These are phyloP conservation scores for Narthecium ossifragum DNA, from an alignment of 106 monocot genomes.

Conservation along the genomic window DNA sequence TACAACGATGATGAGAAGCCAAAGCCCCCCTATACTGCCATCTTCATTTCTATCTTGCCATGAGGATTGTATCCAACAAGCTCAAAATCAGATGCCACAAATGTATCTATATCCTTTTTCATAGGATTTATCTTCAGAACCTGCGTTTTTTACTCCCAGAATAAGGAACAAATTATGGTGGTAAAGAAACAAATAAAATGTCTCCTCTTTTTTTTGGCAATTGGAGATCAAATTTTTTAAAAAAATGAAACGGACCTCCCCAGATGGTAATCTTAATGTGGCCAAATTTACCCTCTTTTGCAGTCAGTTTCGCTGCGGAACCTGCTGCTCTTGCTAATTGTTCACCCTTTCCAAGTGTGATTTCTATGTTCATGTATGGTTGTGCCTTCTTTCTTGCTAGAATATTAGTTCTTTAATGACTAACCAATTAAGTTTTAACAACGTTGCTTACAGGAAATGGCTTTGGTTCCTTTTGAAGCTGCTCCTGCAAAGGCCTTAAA, in stretches of 20 bases:
- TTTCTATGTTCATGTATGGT: constrained; percentile 4
- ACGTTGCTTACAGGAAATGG: constrained; percentile 18
- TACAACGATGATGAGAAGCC: too few relatives aligned
- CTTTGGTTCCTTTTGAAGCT: constrained; percentile 23
- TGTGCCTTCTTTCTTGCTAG: too few relatives aligned
- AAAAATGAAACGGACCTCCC: constrained; percentile 5
- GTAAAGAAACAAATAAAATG: too few relatives aligned
- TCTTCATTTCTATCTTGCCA: constrained; percentile 80
- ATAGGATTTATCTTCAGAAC: constrained; percentile 63
- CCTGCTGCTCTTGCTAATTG: constrained; percentile 7
- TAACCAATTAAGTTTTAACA: neutral
- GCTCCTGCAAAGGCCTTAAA: constrained; percentile 23
- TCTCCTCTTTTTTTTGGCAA: too few relatives aligned
- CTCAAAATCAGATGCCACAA: constrained; percentile 63
- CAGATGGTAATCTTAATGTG: constrained; percentile 5
- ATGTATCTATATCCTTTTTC: constrained; percentile 71
- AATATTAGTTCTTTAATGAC: too few relatives aligned
- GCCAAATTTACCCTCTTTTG: constrained; percentile 3
- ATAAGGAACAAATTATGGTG: neutral
- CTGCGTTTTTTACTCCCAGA: constrained; percentile 16
- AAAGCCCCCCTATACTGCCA: constrained; percentile 78
- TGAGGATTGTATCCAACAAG: constrained; percentile 85
- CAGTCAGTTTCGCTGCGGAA: constrained; percentile 2
- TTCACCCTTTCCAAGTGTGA: constrained; percentile 7
- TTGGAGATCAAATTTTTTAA: too few relatives aligned